Percentiles rank a stretch among this genome's conserved stretches.
Conservation (phyloP, 2,329 filamentous ascomycete species). For the Ophiosphaerella narmari region DNA sequence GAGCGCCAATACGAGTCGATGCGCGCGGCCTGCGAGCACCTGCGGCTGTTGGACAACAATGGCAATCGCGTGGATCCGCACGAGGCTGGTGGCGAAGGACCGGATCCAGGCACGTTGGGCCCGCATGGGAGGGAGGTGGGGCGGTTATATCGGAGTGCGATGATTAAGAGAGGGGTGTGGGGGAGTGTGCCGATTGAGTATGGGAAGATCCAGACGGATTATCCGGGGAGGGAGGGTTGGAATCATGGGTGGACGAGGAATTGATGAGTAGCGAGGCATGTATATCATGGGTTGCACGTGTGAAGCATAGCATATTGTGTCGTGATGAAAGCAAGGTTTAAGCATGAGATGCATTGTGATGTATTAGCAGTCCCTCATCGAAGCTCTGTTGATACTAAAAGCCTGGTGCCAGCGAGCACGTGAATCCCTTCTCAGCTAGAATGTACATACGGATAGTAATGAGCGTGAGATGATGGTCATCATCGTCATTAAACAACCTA, state of each 20-base stretch:
- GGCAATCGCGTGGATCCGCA: slow-evolving; percentile 50
- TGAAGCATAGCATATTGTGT: neutral
- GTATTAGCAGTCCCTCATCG: slow-evolving; percentile 18
- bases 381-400: slow-evolving; percentile 5
- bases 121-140: slow-evolving; percentile 60
- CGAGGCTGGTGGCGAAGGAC: slow-evolving; percentile 61
- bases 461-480: slow-evolving; percentile 34
- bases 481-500: slow-evolving; percentile 31
- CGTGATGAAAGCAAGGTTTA: neutral
- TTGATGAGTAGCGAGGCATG: slow-evolving; percentile 10
- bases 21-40: slow-evolving; percentile 81
- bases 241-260: slow-evolving; percentile 86
- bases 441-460: slow-evolving; percentile 21
- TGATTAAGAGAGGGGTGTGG: slow-evolving; percentile 89
- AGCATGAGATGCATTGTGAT: slow-evolving; percentile 5
- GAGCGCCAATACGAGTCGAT: slow-evolving; percentile 82
- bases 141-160: slow-evolving; percentile 81
- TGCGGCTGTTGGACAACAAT: slow-evolving; percentile 59
- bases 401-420: neutral
- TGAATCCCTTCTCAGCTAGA: neutral
- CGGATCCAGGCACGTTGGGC: slow-evolving; percentile 34
- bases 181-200: slow-evolving; percentile 91
- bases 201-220: slow-evolving; percentile 81
- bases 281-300: slow-evolving; percentile 6
- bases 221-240: slow-evolving; percentile 78